A percentile compares a stretch with the other conserved stretches of the same genome.
These are phyloP conservation scores for Pseudonectria buxi DNA, from an alignment of 2,329 filamentous ascomycete genomes.

Conservation along the genomic window DNA sequence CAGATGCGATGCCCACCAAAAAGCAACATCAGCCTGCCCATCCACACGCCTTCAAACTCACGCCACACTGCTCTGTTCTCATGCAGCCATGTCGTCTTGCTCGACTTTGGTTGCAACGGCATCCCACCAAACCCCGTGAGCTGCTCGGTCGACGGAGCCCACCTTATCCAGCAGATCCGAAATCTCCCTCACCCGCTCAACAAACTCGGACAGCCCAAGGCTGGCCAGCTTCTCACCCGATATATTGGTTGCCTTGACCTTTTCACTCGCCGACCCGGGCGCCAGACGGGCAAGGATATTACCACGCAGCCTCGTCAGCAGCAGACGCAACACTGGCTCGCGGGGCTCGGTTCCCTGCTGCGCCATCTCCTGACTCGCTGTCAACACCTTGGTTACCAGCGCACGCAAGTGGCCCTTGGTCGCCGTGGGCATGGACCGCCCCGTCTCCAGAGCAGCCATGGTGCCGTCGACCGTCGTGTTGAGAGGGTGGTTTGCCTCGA, in stretches of 20 bases:
- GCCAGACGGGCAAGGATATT: slow-evolving; percentile 60
- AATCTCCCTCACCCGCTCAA: slow-evolving; percentile 60
- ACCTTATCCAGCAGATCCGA: slow-evolving; percentile 61
- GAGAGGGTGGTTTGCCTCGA: slow-evolving; percentile 49
- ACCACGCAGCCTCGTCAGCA: slow-evolving; percentile 59
- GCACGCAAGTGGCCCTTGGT: slow-evolving; percentile 54
- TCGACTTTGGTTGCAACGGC: slow-evolving; percentile 51
- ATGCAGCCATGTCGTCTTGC: slow-evolving; percentile 29
- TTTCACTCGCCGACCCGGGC: slow-evolving; percentile 61
- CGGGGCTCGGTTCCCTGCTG: slow-evolving; percentile 35
- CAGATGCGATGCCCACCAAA: too few species aligned
- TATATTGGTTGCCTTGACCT: slow-evolving; percentile 60
- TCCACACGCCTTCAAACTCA: too few species aligned
- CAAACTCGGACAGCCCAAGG: slow-evolving; percentile 67
- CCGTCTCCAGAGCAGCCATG: slow-evolving; percentile 56
- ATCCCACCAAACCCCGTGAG: slow-evolving; percentile 67
- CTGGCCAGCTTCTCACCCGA: slow-evolving; percentile 64
- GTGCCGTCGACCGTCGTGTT: slow-evolving; percentile 53
- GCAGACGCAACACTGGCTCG: slow-evolving; percentile 56
- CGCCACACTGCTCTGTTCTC: slow-evolving; percentile 1
- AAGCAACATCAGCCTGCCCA: slow-evolving; percentile 2
- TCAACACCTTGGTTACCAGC: slow-evolving; percentile 50
- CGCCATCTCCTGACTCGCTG: slow-evolving; percentile 42
- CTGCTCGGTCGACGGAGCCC: slow-evolving; percentile 59
- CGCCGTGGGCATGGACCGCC: slow-evolving; percentile 57